Percentiles rank a stretch among this genome's conserved stretches.
Conservation (phyloP, 2,329 filamentous ascomycete species). For the Trichophyton simii region DNA sequence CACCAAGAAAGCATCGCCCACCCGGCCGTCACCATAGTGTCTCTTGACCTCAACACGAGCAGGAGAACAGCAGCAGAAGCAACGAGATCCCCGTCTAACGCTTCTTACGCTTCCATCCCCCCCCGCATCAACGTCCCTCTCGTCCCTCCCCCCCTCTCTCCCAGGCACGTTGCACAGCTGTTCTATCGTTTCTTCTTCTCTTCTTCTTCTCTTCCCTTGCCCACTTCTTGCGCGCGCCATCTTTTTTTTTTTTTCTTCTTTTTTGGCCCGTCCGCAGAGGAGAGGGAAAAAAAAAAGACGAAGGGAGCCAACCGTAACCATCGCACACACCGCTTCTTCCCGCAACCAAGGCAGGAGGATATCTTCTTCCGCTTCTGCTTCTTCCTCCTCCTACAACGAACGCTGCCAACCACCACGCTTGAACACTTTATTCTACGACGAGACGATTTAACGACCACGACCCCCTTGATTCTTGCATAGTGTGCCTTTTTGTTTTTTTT, state of each 20-base stretch:
- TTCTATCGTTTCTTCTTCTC: conserved; percentile 5
- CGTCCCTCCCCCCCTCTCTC: conserved; percentile 1
- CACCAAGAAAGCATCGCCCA: background rate
- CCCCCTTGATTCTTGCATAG: background rate
- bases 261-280: background rate
- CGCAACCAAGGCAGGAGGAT: conserved; percentile 4
- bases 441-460: conserved; percentile 3
- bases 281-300: background rate
- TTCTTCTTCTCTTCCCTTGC: conserved; percentile 5
- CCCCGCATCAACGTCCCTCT: background rate
- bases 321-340: conserved; percentile 3
- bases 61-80: conserved; percentile 1
- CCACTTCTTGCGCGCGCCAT: conserved; percentile 8
- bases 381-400: conserved; percentile 9
- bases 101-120: background rate
- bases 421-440: background rate
- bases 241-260: conserved; percentile 1
- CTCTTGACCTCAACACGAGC: conserved; percentile 1
- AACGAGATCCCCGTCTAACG: conserved; percentile 1
- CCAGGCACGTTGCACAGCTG: conserved; percentile 6
- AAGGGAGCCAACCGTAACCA: conserved; percentile 1
- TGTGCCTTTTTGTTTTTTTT: background rate
- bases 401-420: conserved; percentile 4
- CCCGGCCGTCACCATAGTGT: background rate
- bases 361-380: conserved; percentile 4